These are phyloP conservation scores for Russula griseocarnosa DNA, from an alignment of 768 basidiomycete genomes.

Conservation along the genomic window DNA sequence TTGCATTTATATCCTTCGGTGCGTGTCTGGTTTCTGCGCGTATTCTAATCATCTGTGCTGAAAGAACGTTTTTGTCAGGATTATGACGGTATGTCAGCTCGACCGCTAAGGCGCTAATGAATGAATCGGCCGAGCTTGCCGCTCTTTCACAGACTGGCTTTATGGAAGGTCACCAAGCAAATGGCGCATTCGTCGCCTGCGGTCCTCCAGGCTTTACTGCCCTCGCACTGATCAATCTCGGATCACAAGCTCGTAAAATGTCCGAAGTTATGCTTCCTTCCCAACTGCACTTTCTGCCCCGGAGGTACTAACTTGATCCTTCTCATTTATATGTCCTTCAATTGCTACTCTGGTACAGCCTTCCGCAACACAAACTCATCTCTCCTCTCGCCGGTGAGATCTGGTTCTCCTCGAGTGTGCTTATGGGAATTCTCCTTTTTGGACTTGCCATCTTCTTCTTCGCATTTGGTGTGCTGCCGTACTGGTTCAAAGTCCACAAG, in stretches of 20 bases:
- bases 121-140: background rate
- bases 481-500: slow-evolving; percentile 49
- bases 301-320: background rate
- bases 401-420: slow-evolving; percentile 43
- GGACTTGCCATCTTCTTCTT: slow-evolving; percentile 49
- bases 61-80: slow-evolving; percentile 29
- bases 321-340: background rate
- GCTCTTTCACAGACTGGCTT: slow-evolving; percentile 41
- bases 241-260: slow-evolving; percentile 39
- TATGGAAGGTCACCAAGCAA: slow-evolving; percentile 46
- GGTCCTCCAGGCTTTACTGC: slow-evolving; percentile 51
- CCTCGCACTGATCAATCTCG: slow-evolving; percentile 45
- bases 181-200: slow-evolving; percentile 46
- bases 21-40: slow-evolving; percentile 21
- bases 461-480: slow-evolving; percentile 43
- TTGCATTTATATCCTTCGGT: slow-evolving; percentile 47
- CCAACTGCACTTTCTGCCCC: background rate
- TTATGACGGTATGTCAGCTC: slow-evolving; percentile 37
- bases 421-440: slow-evolving; percentile 41
- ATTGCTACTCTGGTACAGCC: slow-evolving; percentile 28
- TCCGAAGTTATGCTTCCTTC: slow-evolving; percentile 27
- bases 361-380: slow-evolving; percentile 38
- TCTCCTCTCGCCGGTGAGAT: slow-evolving; percentile 42
- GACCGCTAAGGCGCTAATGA: background rate
- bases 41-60: background rate